Evolutionary conservation across 2,329 filamentous ascomycete genomes (phyloP).

Genomic region (Septoria linicola): DNA sequence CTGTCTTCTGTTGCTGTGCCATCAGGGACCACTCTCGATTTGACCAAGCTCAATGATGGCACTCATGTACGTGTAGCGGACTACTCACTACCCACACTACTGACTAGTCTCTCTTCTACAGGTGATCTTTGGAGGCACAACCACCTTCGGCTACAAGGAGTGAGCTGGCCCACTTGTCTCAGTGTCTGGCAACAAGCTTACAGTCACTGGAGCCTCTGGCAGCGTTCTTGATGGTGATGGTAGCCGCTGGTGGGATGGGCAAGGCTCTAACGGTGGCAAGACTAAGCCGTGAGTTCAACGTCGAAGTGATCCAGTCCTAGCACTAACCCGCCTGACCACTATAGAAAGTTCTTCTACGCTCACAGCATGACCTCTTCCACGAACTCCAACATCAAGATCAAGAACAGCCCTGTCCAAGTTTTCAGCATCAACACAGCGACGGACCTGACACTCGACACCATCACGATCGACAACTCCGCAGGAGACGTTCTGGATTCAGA

Average conservation of each 20-base stretch:
- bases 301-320: too few species aligned
- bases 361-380: constrained; percentile 42
- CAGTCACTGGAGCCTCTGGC: constrained; percentile 54
- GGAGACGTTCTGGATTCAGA: constrained; percentile 41
- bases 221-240: constrained; percentile 53
- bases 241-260: constrained; percentile 45
- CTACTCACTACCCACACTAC: too few species aligned
- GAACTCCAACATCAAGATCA: constrained; percentile 42
- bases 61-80: constrained; percentile 43
- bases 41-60: constrained; percentile 43
- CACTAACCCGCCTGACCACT: too few species aligned
- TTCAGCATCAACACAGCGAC: constrained; percentile 40
- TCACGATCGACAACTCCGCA: constrained; percentile 44
- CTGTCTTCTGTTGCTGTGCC: constrained; percentile 40
- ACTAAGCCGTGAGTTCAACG: too few species aligned
- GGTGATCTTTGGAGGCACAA: constrained; percentile 64
- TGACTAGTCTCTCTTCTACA: too few species aligned
- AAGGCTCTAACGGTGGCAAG: constrained; percentile 50
- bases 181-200: constrained; percentile 58
- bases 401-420: constrained; percentile 45
- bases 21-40: constrained; percentile 42
- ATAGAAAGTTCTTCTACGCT: constrained; percentile 44
- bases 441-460: constrained; percentile 39
- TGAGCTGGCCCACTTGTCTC: constrained; percentile 65
- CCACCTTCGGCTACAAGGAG: constrained; percentile 65